Base-by-base conservation (phyloP, 2,329 filamentous ascomycete species). In the Penicillium crustosum region DNA sequence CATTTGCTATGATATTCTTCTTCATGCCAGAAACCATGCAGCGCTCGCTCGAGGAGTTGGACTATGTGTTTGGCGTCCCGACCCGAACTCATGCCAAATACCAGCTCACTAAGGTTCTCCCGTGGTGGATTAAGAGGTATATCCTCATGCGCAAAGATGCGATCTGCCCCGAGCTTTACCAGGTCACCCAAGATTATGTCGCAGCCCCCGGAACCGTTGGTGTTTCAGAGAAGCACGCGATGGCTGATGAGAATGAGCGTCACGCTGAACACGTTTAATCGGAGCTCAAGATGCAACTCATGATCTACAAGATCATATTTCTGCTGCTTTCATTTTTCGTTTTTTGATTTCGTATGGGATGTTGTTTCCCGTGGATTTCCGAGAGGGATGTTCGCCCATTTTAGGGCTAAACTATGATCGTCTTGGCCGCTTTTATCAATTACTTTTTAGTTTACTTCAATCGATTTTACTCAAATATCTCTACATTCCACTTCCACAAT, bases 91-190 rank as follows among this genome's bases (percentile, higher is more conserved):
- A 83, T 66, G 77, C 80, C 58, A 75, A 70, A 49, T 85, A 86
- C 61, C 82, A 86, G 67, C 65, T 81, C 6, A 79, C 75, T 49
- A 78, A 81, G 59, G 78, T 79, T 4, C 66, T 86, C 42, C 85
- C 85, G 0, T 86, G 81, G 79, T 87, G 81, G 80, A 73, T 84
- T 66, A 84, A 81, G 70, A 75, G 82, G 19, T 86, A 82, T 72
- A 70, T 87, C 19, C 66, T 86, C 12, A 73, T 79, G 55, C 75
- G 78, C 55, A 83, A 82, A 66, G 68, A 73, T 48, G 76, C 74
- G 1, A 70, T 71, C 39, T 77, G 82, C 44, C 76, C 78, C 57
- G 77, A 79, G 19, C 71, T 85, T 45, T 84, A 83, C 63, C 73
- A 23, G n/a, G 33, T 41, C 27, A 13, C 48, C 6, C 31, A 43